Percentiles rank a stretch among this genome's conserved stretches.
Conservation (phyloP, 2,329 filamentous ascomycete species). For the Pleomassaria siparia region DNA sequence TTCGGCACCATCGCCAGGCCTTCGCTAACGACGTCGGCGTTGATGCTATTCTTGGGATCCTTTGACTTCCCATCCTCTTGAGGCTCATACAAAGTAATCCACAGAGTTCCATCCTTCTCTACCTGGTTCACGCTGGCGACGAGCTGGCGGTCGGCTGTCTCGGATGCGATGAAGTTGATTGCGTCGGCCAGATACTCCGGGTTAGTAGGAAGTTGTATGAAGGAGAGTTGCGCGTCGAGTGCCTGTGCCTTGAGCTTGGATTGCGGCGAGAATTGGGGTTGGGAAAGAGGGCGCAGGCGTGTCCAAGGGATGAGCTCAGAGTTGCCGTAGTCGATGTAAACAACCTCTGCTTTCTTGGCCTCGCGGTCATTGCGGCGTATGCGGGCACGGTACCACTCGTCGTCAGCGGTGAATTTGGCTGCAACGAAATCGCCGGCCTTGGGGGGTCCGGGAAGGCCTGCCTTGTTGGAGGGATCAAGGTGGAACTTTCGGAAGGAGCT, state of each 20-base stretch:
- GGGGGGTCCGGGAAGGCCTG: slow-evolving; percentile 71
- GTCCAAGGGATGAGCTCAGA: slow-evolving; percentile 85
- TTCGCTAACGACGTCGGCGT: slow-evolving; percentile 80
- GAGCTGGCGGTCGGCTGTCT: slow-evolving; percentile 73
- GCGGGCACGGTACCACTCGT: slow-evolving; percentile 91
- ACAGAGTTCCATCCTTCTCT: slow-evolving; percentile 77
- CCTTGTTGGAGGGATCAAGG: slow-evolving; percentile 76
- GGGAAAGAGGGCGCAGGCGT: slow-evolving; percentile 75
- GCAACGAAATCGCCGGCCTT: slow-evolving; percentile 92
- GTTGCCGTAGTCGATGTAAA: slow-evolving; percentile 97
- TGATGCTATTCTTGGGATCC: slow-evolving; percentile 83
- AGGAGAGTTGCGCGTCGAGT: slow-evolving; percentile 80
- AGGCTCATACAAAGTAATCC: slow-evolving; percentile 86
- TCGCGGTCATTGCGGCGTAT: slow-evolving; percentile 91
- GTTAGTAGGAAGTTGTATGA: slow-evolving; percentile 82
- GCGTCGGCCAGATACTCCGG: slow-evolving; percentile 83
- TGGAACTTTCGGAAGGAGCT: slow-evolving; percentile 89
- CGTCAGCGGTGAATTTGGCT: slow-evolving; percentile 85
- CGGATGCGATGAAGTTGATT: slow-evolving; percentile 71
- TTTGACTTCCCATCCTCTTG: slow-evolving; percentile 60
- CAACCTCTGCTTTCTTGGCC: slow-evolving; percentile 79
- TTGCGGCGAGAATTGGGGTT: slow-evolving; percentile 75
- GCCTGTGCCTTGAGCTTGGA: slow-evolving; percentile 82
- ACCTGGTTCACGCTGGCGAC: slow-evolving; percentile 90
- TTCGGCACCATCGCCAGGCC: slow-evolving; percentile 88